Base-by-base conservation (phyloP, 306 rosid genomes). In the Dryas drummondii region DNA sequence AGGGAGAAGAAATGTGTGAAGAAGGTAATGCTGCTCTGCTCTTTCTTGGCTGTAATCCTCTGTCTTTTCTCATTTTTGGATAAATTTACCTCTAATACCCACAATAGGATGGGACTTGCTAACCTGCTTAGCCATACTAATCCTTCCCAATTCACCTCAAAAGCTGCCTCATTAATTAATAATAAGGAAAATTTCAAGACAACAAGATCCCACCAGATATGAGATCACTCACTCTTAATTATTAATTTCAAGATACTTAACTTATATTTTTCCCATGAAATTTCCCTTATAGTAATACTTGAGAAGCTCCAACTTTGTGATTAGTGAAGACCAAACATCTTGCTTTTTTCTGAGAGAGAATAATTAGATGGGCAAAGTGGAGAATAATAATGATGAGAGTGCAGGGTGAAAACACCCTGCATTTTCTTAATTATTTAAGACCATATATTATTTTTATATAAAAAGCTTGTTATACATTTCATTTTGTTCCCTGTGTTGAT, bases 1-100 rank as follows among this genome's bases (percentile, higher is more conserved):
- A 87, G 89, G 82, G 94, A 89, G 90, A 89, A 85, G 90, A 89
- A 89, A 61, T 82, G 87, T 64, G 84, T 82, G 83, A 89, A 89
- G 80, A 89, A 89, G 94, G 94, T 89, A 87, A 79, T 57, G 76
- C 76, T 71, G 51, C 53, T n/a, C 16, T 64, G n/a, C 68, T 19
- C 61, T 50, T 26, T 63, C 51, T 32, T 64, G 47, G 14, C 13
- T 62, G 48, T 62, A 5, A 40, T 60, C 44, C 16, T 45, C 19
- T 53, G 27, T 11, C 12, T 9, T n/a, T 40, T 61, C 12, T 51
- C 19, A 0, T 14, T 7, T 5, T 11, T 19, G 41, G 68, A 19
- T 64, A 48, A 40, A 17, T 17, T 42, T 6, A 71, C 4, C 66
- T 41, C 58, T 22, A 41, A n/a, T 71, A 5, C 49, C 50, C 37